Evolutionary conservation across 2,329 filamentous ascomycete species (phyloP).

Genomic region (Colletotrichum sp.): DNA sequence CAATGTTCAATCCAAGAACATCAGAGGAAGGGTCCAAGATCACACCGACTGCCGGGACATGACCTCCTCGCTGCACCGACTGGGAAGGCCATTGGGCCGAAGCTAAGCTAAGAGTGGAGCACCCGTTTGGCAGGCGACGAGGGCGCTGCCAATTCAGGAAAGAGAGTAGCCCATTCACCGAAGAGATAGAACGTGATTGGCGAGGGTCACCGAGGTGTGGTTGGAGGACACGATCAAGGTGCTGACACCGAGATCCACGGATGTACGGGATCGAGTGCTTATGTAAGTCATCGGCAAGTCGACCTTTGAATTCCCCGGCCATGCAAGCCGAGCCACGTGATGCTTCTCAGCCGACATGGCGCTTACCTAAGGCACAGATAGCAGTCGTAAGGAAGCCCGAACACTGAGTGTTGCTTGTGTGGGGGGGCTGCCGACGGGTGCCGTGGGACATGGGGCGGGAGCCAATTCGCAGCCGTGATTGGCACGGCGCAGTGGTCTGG

Average conservation of each 20-base stretch:
- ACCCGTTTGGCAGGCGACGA: background rate
- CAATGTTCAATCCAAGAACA: background rate
- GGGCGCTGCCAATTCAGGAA: background rate
- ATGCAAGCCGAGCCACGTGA: slow-evolving; percentile 14
- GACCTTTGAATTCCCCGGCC: background rate
- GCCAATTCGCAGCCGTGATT: slow-evolving; percentile 12
- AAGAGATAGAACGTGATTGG: background rate
- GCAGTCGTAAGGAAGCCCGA: background rate
- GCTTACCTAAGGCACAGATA: background rate
- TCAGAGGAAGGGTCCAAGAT: background rate
- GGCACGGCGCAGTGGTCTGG: background rate
- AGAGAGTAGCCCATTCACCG: background rate
- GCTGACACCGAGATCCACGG: background rate
- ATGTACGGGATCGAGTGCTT: background rate
- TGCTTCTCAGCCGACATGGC: background rate
- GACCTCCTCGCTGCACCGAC: background rate
- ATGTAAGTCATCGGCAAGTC: background rate
- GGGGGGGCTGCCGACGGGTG: background rate
- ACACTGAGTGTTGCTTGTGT: background rate
- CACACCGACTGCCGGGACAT: background rate
- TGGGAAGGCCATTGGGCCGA: slow-evolving; percentile 1
- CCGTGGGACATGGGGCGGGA: background rate
- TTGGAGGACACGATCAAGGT: background rate
- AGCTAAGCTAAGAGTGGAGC: slow-evolving; percentile 13
- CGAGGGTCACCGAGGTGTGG: background rate